Evolutionary conservation across 2,329 filamentous ascomycete genomes (phyloP), one percentile per base, ranked within the genome.

Genomic region (Sporothrix humicola): DNA sequence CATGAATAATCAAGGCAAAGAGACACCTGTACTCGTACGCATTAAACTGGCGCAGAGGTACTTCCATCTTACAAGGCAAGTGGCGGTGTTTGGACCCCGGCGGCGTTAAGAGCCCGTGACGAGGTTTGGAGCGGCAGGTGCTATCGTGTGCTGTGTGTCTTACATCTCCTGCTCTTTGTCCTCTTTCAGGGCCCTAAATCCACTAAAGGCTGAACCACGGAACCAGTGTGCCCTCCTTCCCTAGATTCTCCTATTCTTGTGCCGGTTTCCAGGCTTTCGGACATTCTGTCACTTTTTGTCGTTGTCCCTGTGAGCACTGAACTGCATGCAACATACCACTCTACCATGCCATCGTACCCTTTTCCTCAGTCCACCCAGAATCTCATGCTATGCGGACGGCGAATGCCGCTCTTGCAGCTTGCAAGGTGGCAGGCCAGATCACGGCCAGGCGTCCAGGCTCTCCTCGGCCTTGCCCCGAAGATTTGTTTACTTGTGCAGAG

Each of bases 301-400:
- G 2, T 54, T 13, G 46, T 20, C 48, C 63, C 44, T 37, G 44
- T 68, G 63, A 68, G 65, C 65, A 37, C 15, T 23, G 9, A 65
- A 69, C 66, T 69, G 48, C 69, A 63, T 42, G 42, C 23, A 61
- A 61, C 69, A 71, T 44, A 52, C 69, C 56, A 71, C 69, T 44
- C 26, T 59, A n/a, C 56, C 46, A 42, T 23, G 17, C 17, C 48
- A 42, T 44, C 66, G 69, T 46, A 70, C 68, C 50, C 20, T 59
- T 70, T 65, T 13, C 20, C 68, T 46, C 68, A 70, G 68, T 59
- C 68, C 68, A 70, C 52, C 15, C n/a, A 20, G 13, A 15, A 15
- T 23, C 50, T 46, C 50, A 31, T 56, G 50, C 13, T 56, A 56
- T 56, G 66, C 50, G 44, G 46, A 31, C 26, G 68, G 68, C 50